These are phyloP conservation scores for Chaetoceros tenuissimus DNA, from an alignment of 108 stramenopile genomes.

Conservation along the genomic window DNA sequence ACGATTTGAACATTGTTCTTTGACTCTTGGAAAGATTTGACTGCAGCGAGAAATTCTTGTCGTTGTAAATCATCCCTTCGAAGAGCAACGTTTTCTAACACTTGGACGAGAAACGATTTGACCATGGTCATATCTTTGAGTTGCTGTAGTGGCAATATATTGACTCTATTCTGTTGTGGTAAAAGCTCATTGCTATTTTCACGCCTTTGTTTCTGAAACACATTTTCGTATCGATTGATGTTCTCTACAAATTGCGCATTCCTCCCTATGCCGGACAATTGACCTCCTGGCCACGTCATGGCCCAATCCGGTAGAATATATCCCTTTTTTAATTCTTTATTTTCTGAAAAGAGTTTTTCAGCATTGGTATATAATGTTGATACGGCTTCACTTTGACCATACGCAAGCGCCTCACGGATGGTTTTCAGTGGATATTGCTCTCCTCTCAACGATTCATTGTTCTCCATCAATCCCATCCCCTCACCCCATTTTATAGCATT, in stretches of 20 bases:
- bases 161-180: too few relatives aligned
- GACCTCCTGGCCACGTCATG: constrained; percentile 61
- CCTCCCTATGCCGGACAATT: constrained; percentile 38
- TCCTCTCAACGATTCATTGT: constrained; percentile 35
- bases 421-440: constrained; percentile 32
- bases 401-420: constrained; percentile 30
- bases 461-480: constrained; percentile 33
- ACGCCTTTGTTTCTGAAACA: too few relatives aligned
- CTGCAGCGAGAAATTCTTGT: too few relatives aligned
- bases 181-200: too few relatives aligned
- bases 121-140: too few relatives aligned
- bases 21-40: too few relatives aligned
- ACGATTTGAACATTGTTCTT: too few relatives aligned
- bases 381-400: constrained; percentile 21
- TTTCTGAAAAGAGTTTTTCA: constrained; percentile 19
- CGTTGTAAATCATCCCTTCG: too few relatives aligned
- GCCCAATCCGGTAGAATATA: constrained; percentile 39
- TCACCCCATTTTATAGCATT: constrained; percentile 45
- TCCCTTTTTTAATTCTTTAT: not conserved
- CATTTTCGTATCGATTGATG: constrained; percentile 35
- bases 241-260: constrained; percentile 31
- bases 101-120: too few relatives aligned
- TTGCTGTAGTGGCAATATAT: too few relatives aligned
- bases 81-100: too few relatives aligned
- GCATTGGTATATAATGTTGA: constrained; percentile 20